A percentile compares a stretch with the other conserved stretches of the same genome.
phyloP scores from a whole-genome alignment of 2,329 filamentous ascomycete genomes.

The Aureobasidium sp. region DNA sequence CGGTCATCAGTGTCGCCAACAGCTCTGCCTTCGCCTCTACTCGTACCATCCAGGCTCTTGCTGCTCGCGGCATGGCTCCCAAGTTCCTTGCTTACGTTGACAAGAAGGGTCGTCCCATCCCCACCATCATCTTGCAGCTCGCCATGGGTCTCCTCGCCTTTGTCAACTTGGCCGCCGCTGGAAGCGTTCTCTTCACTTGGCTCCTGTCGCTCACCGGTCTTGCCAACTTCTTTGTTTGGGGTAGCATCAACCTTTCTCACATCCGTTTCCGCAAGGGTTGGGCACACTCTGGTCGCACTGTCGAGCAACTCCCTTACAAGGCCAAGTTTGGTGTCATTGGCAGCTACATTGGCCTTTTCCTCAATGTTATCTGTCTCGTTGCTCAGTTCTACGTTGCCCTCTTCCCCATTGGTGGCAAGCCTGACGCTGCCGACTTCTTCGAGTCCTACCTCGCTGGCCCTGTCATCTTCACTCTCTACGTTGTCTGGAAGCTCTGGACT shows the following conservation, averaged over 20 bases:
- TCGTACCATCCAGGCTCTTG: slow-evolving; percentile 46
- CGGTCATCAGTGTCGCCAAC: slow-evolving; percentile 51
- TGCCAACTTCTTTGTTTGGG: slow-evolving; percentile 70
- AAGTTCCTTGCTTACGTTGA: slow-evolving; percentile 73
- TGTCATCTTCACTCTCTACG: slow-evolving; percentile 21
- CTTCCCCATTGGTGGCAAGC: slow-evolving; percentile 15
- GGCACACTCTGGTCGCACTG: slow-evolving; percentile 54
- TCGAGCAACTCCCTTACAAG: slow-evolving; percentile 56
- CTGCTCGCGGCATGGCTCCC: slow-evolving; percentile 59
- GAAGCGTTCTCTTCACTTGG: slow-evolving; percentile 64
- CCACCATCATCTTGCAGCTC: slow-evolving; percentile 61
- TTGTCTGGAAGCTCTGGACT: slow-evolving; percentile 21
- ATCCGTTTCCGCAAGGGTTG: slow-evolving; percentile 80
- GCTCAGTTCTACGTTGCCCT: slow-evolving; percentile 34
- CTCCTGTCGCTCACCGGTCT: slow-evolving; percentile 65
- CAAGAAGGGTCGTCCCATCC: slow-evolving; percentile 69
- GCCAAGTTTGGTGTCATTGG: slow-evolving; percentile 53
- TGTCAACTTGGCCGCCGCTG: slow-evolving; percentile 54
- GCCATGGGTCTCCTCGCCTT: slow-evolving; percentile 65
- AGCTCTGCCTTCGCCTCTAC: slow-evolving; percentile 51
- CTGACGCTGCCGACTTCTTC: slow-evolving; percentile 20
- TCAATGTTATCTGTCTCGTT: slow-evolving; percentile 48
- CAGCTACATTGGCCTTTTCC: slow-evolving; percentile 52
- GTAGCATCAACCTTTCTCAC: slow-evolving; percentile 74
- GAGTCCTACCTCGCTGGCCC: slow-evolving; percentile 21